A percentile compares a stretch with the other conserved stretches of the same genome.
Evolutionary conservation across 1,284 basidiomycete species (phyloP).

Genomic region (Papiliotrema terrestris): DNA sequence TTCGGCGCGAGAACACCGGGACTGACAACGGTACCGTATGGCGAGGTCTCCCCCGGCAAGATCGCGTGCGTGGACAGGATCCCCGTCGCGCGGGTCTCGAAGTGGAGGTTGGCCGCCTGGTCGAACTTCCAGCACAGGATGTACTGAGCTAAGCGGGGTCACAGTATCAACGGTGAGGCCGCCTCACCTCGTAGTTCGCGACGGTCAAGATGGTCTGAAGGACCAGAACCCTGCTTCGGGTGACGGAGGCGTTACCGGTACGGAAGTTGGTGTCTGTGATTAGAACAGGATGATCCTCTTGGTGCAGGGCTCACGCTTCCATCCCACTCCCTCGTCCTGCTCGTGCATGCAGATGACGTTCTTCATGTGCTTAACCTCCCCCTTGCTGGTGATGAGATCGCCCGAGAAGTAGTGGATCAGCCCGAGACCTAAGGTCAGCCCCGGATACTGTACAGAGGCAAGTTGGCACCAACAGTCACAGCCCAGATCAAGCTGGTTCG

Average conservation of each 20-base stretch:
- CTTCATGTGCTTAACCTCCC: neutral
- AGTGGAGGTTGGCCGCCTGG: constrained; percentile 47
- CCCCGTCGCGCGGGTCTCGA: constrained; percentile 49
- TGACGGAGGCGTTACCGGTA: constrained; percentile 38
- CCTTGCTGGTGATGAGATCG: neutral
- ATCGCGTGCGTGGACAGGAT: constrained; percentile 49
- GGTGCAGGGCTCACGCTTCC: constrained; percentile 31
- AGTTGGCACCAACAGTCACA: constrained; percentile 50
- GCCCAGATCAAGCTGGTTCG: constrained; percentile 49
- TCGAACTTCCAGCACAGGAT: constrained; percentile 49
- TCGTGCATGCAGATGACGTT: constrained; percentile 49
- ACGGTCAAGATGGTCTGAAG: constrained; percentile 41
- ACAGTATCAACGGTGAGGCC: neutral
- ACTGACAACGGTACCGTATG: constrained; percentile 49
- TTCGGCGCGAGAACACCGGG: constrained; percentile 44
- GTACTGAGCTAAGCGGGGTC: constrained; percentile 17
- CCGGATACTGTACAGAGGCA: neutral
- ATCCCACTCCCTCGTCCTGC: constrained; percentile 49
- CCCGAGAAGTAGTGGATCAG: neutral
- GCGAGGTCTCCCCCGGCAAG: constrained; percentile 43
- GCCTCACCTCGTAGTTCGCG: neutral
- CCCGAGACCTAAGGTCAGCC: neutral
- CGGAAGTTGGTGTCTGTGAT: constrained; percentile 48
- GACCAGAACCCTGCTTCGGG: constrained; percentile 45
- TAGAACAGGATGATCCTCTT: neutral